Percentiles rank a stretch among this genome's conserved stretches.
These are phyloP conservation scores for Penicillium digitatum DNA, from an alignment of 2,329 filamentous ascomycete genomes.

Conservation along the genomic window DNA sequence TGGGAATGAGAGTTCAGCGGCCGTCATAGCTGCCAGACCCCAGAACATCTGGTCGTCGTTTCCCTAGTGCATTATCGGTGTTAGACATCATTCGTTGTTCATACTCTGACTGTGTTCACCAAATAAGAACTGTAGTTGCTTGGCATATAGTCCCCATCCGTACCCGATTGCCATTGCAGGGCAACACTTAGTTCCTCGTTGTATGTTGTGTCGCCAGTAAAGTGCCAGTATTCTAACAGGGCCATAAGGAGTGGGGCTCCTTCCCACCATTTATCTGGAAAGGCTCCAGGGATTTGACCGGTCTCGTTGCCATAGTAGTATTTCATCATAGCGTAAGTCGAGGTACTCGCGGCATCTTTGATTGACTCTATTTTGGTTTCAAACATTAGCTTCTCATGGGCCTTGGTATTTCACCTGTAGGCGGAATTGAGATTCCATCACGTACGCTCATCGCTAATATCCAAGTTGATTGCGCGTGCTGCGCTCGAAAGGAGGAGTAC, in stretches of 20 bases:
- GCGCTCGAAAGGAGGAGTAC: constrained; percentile 3
- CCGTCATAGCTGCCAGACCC: constrained; percentile 16
- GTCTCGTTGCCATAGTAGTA: constrained; percentile 14
- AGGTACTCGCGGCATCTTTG: constrained; percentile 12
- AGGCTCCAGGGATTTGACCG: constrained; percentile 15
- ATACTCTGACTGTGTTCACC: not conserved
- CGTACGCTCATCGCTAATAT: constrained; percentile 29
- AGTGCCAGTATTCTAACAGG: constrained; percentile 13
- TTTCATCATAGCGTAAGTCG: constrained; percentile 9
- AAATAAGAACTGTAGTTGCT: constrained; percentile 14
- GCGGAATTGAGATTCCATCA: not conserved
- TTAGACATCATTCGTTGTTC: not conserved
- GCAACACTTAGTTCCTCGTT: constrained; percentile 10
- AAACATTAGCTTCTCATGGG: not conserved
- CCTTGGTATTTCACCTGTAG: not conserved
- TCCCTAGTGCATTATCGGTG: not conserved
- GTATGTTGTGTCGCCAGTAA: constrained; percentile 13
- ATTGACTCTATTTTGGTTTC: constrained; percentile 7
- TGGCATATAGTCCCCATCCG: constrained; percentile 9
- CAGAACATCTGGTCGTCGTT: constrained; percentile 18
- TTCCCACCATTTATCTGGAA: constrained; percentile 16
- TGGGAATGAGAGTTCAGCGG: constrained; percentile 5
- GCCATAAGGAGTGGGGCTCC: constrained; percentile 10
- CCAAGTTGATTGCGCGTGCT: constrained; percentile 23
- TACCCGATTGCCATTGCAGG: constrained; percentile 15